A percentile compares a stretch with the other conserved stretches of the same genome.
These are phyloP conservation scores for Pestalotiopsis fici DNA, from an alignment of 2,329 filamentous ascomycete genomes.

Conservation along the genomic window DNA sequence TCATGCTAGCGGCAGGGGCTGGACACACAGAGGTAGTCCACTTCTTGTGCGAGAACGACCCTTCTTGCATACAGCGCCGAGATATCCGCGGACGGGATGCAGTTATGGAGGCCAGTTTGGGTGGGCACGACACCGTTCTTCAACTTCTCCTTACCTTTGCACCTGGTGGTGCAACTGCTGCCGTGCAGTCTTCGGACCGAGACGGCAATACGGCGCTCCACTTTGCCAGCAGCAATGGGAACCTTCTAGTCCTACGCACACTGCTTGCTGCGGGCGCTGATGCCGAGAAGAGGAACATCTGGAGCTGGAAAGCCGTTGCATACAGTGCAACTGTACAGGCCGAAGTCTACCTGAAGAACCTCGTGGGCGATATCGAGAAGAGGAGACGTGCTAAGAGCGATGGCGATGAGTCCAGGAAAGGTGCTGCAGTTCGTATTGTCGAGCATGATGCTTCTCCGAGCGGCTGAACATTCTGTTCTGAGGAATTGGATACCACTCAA, in stretches of 20 bases:
- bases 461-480: conserved; percentile 23
- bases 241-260: conserved; percentile 75
- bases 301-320: conserved; percentile 80
- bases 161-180: conserved; percentile 52
- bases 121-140: conserved; percentile 65
- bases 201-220: conserved; percentile 87
- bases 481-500: background rate
- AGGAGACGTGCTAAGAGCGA: conserved; percentile 45
- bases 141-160: conserved; percentile 65
- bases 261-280: conserved; percentile 79
- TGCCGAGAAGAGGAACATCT: conserved; percentile 69
- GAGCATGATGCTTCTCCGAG: conserved; percentile 36
- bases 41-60: conserved; percentile 66
- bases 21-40: conserved; percentile 76
- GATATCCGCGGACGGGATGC: conserved; percentile 73
- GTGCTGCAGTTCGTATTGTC: conserved; percentile 45
- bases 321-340: conserved; percentile 82
- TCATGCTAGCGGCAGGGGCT: conserved; percentile 73
- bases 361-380: conserved; percentile 73
- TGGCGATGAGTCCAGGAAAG: conserved; percentile 40
- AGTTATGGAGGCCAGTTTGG: conserved; percentile 64
- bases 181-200: conserved; percentile 61
- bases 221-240: conserved; percentile 81
- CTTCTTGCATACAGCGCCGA: conserved; percentile 61
- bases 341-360: conserved; percentile 79